These are phyloP conservation scores for Tuber calosporum DNA, from an alignment of 495 filamentous ascomycete species.

Conservation along the genomic window DNA sequence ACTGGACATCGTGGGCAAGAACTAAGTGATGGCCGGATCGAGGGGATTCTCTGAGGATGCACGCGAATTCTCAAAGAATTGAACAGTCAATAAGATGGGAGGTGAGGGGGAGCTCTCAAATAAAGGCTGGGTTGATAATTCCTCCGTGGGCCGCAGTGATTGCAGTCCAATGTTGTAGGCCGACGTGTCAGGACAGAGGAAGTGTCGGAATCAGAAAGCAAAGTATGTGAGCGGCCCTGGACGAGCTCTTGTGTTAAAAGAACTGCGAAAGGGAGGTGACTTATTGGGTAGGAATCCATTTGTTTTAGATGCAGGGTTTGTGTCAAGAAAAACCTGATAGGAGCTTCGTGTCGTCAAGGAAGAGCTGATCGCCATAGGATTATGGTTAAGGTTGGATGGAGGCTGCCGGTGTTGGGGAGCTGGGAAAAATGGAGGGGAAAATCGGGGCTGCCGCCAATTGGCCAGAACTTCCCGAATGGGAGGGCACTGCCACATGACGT, in stretches of 20 bases:
- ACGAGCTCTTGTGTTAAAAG: not conserved
- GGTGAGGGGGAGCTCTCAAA: not conserved
- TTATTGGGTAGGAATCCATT: not conserved
- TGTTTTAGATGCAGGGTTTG: not conserved
- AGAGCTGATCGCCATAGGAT: not conserved
- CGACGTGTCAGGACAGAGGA: not conserved
- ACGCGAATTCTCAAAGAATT: not conserved
- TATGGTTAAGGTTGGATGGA: not conserved
- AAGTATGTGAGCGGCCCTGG: not conserved
- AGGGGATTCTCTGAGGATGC: not conserved
- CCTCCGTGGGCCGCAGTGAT: not conserved
- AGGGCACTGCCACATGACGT: not conserved
- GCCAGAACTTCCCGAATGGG: not conserved
- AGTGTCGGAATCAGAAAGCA: not conserved
- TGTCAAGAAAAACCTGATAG: not conserved
- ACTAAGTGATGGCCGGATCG: not conserved
- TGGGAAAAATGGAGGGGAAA: not conserved
- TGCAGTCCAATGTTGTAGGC: not conserved
- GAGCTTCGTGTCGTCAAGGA: not conserved
- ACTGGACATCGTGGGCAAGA: constrained; percentile 47
- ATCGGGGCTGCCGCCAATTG: not conserved
- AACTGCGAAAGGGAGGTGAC: not conserved
- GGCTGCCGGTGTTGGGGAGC: not conserved
- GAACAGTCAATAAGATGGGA: not conserved
- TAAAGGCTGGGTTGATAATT: not conserved